phyloP scores from a whole-genome alignment of 345 rosid genomes.

The Pugionium dolabratum region DNA sequence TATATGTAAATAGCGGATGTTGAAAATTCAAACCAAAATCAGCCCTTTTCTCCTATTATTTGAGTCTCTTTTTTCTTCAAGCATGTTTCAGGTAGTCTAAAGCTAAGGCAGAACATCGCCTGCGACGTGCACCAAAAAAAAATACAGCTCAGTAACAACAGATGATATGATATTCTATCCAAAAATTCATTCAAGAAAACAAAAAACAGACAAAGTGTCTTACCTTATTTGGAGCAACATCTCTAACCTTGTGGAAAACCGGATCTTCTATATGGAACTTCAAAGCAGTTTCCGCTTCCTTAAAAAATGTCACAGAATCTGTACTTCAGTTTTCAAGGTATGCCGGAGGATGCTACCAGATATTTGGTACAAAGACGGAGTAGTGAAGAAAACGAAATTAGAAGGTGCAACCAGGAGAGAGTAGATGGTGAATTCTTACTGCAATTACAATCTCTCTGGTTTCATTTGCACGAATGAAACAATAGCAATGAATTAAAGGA shows the following conservation, averaged over 20 bases:
- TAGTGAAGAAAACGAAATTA: neutral
- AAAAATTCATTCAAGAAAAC: neutral
- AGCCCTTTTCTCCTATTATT: too few species aligned
- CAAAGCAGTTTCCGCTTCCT: conserved; percentile 79
- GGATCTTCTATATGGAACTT: conserved; percentile 58
- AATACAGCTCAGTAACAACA: neutral
- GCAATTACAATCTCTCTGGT: conserved; percentile 57
- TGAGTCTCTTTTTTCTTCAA: conserved; percentile 41
- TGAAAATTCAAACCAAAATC: too few species aligned
- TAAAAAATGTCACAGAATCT: conserved; percentile 22
- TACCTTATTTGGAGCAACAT: conserved; percentile 99
- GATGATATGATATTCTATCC: neutral
- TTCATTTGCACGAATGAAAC: too few species aligned
- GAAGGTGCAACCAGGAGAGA: neutral
- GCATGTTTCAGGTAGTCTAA: conserved; percentile 83
- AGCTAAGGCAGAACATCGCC: conserved; percentile 98
- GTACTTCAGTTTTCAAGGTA: neutral
- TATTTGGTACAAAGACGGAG: neutral
- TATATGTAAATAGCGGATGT: too few species aligned
- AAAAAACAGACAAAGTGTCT: neutral
- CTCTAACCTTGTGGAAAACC: conserved; percentile 80
- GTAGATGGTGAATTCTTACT: conserved; percentile 45
- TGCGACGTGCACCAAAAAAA: conserved; percentile 33
- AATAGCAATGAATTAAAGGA: too few species aligned
- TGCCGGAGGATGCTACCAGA: neutral